Base-by-base conservation (phyloP, 2,329 filamentous ascomycete genomes). In the Sporothrix euskadiensis region DNA sequence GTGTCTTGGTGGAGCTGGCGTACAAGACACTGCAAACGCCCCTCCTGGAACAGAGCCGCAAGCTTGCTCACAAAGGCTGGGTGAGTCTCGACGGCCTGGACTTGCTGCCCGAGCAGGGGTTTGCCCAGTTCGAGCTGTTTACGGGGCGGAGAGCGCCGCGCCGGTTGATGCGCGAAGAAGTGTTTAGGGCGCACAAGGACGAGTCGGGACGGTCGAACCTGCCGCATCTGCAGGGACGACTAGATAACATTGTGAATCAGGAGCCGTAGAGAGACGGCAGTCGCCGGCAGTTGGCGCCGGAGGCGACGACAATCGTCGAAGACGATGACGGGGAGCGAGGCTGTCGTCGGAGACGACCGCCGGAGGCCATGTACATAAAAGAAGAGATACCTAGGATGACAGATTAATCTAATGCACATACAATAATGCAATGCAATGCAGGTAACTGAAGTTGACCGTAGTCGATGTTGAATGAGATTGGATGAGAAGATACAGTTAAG, bases 41-140 rank as follows among this genome's bases (percentile, higher is more conserved):
- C 0, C 82, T 94, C 0, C 85, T 92, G 41, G 83, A 85, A 57
- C 91, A 94, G 78, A 88, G 93, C 32, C 79, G 81, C 7, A 82
- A 85, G 75, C 81, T 86, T 77, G 83, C 86, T 65, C 83, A 86
- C 66, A 84, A 85, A 75, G 84, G 90, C 59, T 94, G 91, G 91
- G 88, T 92, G 0, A 85, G 91, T 66, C 87, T 93, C 72, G 90
- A 93, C 78, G 91, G 91, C 0, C 82, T 94, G 5, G 91, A 93
- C 76, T 87, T 92, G 59, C 83, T 94, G 12, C 88, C 89, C 1
- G 92, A 94, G 80, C 91, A 93, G 83, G 91, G 90, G 0, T 91
- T 91, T 80, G 91, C 91, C 30, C 90, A 92, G 74, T 94, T 93
- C 78, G 91, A 94, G 81, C 82, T 93, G 30, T 92, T 93, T 83